phyloP scores from a whole-genome alignment of 139 green algal species.

The Chlorella sp. region DNA sequence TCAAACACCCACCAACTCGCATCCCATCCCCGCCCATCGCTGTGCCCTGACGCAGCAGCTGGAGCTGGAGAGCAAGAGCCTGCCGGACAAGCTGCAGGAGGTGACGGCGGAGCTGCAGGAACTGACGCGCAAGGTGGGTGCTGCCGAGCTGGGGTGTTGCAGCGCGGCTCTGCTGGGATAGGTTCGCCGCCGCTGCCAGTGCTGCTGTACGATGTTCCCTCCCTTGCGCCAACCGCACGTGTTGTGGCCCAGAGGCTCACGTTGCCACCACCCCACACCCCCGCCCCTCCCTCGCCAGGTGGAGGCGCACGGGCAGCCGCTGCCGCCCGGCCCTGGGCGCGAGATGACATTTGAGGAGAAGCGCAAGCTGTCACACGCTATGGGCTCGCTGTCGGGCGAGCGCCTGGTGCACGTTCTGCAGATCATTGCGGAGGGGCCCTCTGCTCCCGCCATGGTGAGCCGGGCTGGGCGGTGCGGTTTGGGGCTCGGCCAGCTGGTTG shows the following conservation, averaged over 20 bases:
- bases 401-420: conserved; percentile 60
- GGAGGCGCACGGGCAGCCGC: conserved; percentile 20
- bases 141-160: no score
- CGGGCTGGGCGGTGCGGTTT: no score
- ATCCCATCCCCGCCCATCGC: not conserved
- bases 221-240: no score
- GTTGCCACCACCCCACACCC: no score
- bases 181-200: not conserved
- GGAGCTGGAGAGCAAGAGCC: conserved; percentile 47
- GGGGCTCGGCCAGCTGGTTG: no score
- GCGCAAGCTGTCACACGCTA: conserved; percentile 53
- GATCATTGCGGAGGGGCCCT: conserved; percentile 61
- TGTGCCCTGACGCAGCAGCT: conserved; percentile 5
- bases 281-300: not conserved
- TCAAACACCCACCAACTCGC: no score
- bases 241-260: no score
- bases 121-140: conserved; percentile 51
- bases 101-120: conserved; percentile 60
- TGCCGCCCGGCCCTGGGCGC: conserved; percentile 24
- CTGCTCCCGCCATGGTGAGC: conserved; percentile 31
- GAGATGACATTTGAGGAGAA: conserved; percentile 80
- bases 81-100: conserved; percentile 55
- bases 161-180: no score
- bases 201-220: no score
- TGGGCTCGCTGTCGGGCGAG: conserved; percentile 55